phyloP scores from a whole-genome alignment of 495 filamentous ascomycete species.

The Hypoxylon cercidicola region DNA sequence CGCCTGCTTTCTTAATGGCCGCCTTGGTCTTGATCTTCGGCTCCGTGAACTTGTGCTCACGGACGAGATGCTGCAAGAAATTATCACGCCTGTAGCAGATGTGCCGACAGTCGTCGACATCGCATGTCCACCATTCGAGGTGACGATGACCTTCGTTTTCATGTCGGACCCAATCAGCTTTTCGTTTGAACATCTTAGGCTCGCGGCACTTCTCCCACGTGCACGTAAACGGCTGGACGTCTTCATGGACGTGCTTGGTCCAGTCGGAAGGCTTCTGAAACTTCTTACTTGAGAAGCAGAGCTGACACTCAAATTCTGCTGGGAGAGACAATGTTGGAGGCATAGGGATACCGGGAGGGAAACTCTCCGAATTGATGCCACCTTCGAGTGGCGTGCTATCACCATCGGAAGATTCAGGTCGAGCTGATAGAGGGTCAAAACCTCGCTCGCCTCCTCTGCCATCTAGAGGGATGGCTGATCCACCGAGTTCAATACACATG shows the following conservation, averaged over 20 bases:
- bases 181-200: conserved; percentile 95
- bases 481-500: conserved; percentile 74
- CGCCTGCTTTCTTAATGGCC: conserved; percentile 64
- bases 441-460: conserved; percentile 52
- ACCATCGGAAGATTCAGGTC: conserved; percentile 69
- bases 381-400: conserved; percentile 72
- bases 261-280: conserved; percentile 96
- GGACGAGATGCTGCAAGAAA: conserved; percentile 93
- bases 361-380: conserved; percentile 71
- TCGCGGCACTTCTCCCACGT: conserved; percentile 87
- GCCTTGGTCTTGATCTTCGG: conserved; percentile 73
- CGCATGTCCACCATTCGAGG: conserved; percentile 92
- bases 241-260: conserved; percentile 98
- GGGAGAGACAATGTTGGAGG: conserved; percentile 83
- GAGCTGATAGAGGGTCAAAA: conserved; percentile 51
- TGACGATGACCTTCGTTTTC: conserved; percentile 95
- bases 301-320: conserved; percentile 89
- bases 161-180: conserved; percentile 97
- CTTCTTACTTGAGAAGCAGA: conserved; percentile 90
- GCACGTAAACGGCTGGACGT: conserved; percentile 95
- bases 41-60: conserved; percentile 90
- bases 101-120: conserved; percentile 82
- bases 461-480: conserved; percentile 58
- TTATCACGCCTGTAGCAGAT: conserved; percentile 93
- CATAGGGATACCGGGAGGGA: conserved; percentile 82